Conservation (phyloP, 768 basidiomycete genomes). For the Psilocybe cubensis region DNA sequence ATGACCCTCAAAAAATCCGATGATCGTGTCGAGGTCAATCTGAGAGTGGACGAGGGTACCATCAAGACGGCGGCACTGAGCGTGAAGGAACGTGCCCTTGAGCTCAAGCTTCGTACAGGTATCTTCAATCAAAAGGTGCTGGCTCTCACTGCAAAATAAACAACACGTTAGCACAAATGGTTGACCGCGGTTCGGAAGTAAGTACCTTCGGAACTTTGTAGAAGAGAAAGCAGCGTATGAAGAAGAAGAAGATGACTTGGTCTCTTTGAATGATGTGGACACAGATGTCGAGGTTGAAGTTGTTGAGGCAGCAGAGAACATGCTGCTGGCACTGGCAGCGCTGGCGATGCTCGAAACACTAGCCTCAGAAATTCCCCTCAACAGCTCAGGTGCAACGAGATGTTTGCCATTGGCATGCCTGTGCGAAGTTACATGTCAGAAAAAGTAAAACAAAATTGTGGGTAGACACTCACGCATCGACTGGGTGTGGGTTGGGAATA, state of each 20-base stretch:
- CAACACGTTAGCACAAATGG: no score
- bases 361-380: not conserved
- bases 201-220: conserved; percentile 18
- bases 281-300: conserved; percentile 9
- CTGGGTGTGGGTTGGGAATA: not conserved
- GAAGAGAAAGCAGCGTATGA: conserved; percentile 15
- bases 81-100: conserved; percentile 19
- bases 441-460: not conserved
- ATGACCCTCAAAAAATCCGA: conserved; percentile 15
- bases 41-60: conserved; percentile 14
- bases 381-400: conserved; percentile 4
- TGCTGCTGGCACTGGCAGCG: conserved; percentile 10
- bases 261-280: conserved; percentile 12
- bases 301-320: conserved; percentile 12
- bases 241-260: conserved; percentile 5
- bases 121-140: conserved; percentile 19
- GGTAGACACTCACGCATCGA: conserved; percentile 4
- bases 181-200: no score
- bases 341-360: conserved; percentile 6
- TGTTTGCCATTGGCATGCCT: not conserved
- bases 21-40: conserved; percentile 18
- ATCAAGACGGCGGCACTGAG: conserved; percentile 16
- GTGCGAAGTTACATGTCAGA: not conserved
- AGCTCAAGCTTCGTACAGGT: conserved; percentile 16
- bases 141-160: conserved; percentile 5